These are phyloP conservation scores for Epichloe typhina DNA, from an alignment of 2,329 filamentous ascomycete species.

Conservation along the genomic window DNA sequence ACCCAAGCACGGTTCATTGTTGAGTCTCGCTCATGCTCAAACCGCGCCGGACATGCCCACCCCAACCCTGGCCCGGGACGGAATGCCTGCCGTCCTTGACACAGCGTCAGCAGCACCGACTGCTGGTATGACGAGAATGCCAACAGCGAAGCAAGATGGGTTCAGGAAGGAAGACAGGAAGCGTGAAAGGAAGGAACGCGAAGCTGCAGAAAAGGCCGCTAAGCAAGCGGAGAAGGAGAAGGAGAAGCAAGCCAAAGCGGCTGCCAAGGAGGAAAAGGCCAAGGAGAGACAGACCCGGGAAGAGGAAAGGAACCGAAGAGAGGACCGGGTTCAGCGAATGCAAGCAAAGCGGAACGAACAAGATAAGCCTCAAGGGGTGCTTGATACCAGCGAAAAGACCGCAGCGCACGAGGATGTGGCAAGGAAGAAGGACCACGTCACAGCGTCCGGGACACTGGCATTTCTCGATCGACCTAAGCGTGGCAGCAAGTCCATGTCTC, in stretches of 20 bases:
- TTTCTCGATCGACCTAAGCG: conserved; percentile 55
- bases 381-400: conserved; percentile 54
- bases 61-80: conserved; percentile 6
- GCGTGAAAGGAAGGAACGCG: conserved; percentile 56
- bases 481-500: conserved; percentile 65
- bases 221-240: conserved; percentile 29
- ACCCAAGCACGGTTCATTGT: conserved; percentile 38
- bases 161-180: conserved; percentile 48
- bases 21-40: conserved; percentile 49
- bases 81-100: conserved; percentile 8
- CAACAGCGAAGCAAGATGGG: conserved; percentile 14
- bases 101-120: not conserved
- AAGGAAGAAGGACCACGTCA: conserved; percentile 25
- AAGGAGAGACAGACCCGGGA: conserved; percentile 13
- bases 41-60: conserved; percentile 40
- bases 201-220: conserved; percentile 41
- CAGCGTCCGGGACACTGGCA: conserved; percentile 25
- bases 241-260: conserved; percentile 27
- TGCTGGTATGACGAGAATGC: conserved; percentile 9
- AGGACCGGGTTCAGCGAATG: conserved; percentile 43
- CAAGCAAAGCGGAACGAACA: conserved; percentile 42
- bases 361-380: conserved; percentile 46
- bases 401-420: conserved; percentile 38
- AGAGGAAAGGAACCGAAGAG: conserved; percentile 25
- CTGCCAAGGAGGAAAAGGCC: conserved; percentile 19